Base-by-base conservation (phyloP, 495 filamentous ascomycete genomes). In the Penicillium taxi region DNA sequence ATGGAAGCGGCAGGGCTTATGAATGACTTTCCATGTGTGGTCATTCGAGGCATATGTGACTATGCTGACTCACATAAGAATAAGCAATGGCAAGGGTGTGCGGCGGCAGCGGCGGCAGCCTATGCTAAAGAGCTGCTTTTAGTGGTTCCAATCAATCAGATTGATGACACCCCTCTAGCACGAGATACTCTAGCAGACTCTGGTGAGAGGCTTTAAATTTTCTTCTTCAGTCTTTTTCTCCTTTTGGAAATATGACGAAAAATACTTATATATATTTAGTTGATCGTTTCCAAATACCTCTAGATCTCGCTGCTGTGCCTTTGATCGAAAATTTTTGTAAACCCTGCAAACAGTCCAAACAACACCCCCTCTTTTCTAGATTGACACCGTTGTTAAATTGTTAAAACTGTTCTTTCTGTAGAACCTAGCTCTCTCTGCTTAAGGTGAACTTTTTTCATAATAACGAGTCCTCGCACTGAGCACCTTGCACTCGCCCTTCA, bases 1-100 rank as follows among this genome's bases (percentile, higher is more conserved):
- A 70, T 69, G 56, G 66, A 69, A 47, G 66, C 63, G 9, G 66
- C 66, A 16, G 66, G 67, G 1, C 24, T 69, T 11, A 64, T 58
- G 55, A 40, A 63, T 38, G 35, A 55, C 19, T 58, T 64, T 30
- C 54, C 39, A 36, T 66, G 58, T 36, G 32, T 66, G 7, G 52
- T 67, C 3, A 57, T 69, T 20, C 48, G 58, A 32, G 65, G 65
- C 1, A 56, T 65, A n/a, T 59, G 53, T 41, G 64, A 69, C 42
- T 69, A 67, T 40, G 44, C 58, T 4, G 64, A 69, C 38, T 53
- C 54, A 8, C 65, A 67, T 34, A 69, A 67, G 44, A 60, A 66
- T 38, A 43, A 56, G 11, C 20, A 42, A 23, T 69, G 58, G 64
- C 63, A 69, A 35, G 33, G 23, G n/a, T 66, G 64, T 48, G 61